Evolutionary conservation across 2,329 filamentous ascomycete species (phyloP).

Genomic region (Xylariaceae sp.): DNA sequence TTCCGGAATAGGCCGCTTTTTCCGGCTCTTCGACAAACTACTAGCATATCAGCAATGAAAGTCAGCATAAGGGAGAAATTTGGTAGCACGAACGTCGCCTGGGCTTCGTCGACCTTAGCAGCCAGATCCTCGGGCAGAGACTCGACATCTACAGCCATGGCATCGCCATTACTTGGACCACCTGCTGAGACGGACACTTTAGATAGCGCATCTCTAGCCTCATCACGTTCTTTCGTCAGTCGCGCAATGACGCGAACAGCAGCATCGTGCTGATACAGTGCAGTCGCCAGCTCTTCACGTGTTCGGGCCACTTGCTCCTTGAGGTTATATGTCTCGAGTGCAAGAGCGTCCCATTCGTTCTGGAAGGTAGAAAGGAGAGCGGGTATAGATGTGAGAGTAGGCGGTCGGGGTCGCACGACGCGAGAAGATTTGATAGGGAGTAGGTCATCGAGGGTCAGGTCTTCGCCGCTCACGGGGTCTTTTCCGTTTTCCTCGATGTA

Average conservation of each 20-base stretch:
- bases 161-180: constrained; percentile 66
- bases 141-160: constrained; percentile 89
- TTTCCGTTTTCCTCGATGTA: constrained; percentile 93
- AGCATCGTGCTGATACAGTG: constrained; percentile 95
- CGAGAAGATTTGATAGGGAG: constrained; percentile 83
- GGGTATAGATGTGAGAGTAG: constrained; percentile 93
- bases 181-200: constrained; percentile 74
- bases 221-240: constrained; percentile 87
- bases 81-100: constrained; percentile 68
- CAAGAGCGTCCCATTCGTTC: constrained; percentile 96
- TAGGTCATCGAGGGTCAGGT: constrained; percentile 81
- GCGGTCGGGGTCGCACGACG: constrained; percentile 85
- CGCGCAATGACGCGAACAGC: constrained; percentile 94
- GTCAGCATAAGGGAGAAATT: constrained; percentile 17
- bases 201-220: constrained; percentile 85
- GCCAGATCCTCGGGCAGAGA: constrained; percentile 72
- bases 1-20: constrained; percentile 84
- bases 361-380: constrained; percentile 93
- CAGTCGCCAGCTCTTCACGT: constrained; percentile 88
- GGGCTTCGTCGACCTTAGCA: constrained; percentile 76
- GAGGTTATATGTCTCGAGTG: constrained; percentile 88
- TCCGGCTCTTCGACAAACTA: constrained; percentile 83
- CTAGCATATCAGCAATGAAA: constrained; percentile 20
- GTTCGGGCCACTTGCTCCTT: constrained; percentile 89
- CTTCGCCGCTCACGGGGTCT: constrained; percentile 87